Conservation (phyloP, 1,284 basidiomycete genomes). For the Earliella scabrosa region DNA sequence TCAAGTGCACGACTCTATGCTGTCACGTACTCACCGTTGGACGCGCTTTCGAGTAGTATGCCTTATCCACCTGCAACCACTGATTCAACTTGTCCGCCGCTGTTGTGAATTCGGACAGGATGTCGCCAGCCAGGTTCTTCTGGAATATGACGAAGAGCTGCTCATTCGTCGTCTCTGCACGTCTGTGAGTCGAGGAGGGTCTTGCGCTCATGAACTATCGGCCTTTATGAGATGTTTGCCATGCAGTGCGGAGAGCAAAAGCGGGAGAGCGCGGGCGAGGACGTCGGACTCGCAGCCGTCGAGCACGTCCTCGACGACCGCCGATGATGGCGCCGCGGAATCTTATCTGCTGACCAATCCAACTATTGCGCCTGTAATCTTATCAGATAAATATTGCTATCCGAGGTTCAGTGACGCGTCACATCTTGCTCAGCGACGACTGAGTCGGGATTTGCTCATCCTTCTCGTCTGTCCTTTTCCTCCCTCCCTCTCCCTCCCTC, state of each 20-base stretch:
- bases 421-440: slow-evolving; percentile 18
- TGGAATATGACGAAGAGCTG: slow-evolving; percentile 25
- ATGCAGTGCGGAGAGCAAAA: background rate
- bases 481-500: background rate
- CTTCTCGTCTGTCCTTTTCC: background rate
- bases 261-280: background rate
- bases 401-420: slow-evolving; percentile 23
- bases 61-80: slow-evolving; percentile 26
- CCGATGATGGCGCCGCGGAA: background rate
- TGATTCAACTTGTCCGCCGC: slow-evolving; percentile 22
- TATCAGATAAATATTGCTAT: slow-evolving; percentile 15
- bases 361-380: slow-evolving; percentile 1
- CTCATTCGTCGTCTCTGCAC: slow-evolving; percentile 24
- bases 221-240: background rate
- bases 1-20: background rate
- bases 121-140: slow-evolving; percentile 18
- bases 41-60: slow-evolving; percentile 27
- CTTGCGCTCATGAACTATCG: background rate
- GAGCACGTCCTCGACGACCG: too few relatives aligned
- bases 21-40: slow-evolving; percentile 17
- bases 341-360: slow-evolving; percentile 3
- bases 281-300: background rate
- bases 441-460: slow-evolving; percentile 13
- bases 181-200: background rate
- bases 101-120: slow-evolving; percentile 12